Percentiles rank a stretch among this genome's conserved stretches.
Evolutionary conservation across 192 early-diverging fungal genomes (phyloP).

Genomic region (Mortierella antarctica): DNA sequence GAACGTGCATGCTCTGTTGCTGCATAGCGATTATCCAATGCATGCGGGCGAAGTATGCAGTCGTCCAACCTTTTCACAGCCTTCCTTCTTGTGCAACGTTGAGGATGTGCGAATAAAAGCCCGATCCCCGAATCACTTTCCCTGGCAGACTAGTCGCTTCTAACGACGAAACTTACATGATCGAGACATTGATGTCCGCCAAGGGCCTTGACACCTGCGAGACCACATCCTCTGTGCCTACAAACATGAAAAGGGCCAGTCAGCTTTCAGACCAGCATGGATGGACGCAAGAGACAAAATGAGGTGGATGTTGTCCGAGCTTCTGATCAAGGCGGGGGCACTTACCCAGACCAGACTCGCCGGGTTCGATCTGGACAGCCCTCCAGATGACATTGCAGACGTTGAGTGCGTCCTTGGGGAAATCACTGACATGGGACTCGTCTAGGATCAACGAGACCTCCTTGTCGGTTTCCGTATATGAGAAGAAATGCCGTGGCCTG

Average conservation of each 20-base stretch:
- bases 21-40: too few species aligned
- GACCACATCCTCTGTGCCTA: slow-evolving; percentile 41
- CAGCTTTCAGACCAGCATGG: neutral
- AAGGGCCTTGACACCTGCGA: slow-evolving; percentile 43
- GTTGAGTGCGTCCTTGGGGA: slow-evolving; percentile 27
- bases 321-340: neutral
- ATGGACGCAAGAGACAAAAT: neutral
- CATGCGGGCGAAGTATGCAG: too few species aligned
- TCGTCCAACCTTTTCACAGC: too few species aligned
- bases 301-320: neutral
- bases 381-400: slow-evolving; percentile 42
- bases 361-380: slow-evolving; percentile 50
- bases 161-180: slow-evolving; percentile 31
- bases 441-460: slow-evolving; percentile 49
- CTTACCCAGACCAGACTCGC: slow-evolving; percentile 48
- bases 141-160: neutral
- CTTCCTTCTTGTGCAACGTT: too few species aligned
- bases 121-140: too few species aligned
- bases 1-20: too few species aligned
- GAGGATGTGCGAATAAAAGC: too few species aligned
- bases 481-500: slow-evolving; percentile 51
- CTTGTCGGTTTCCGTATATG: slow-evolving; percentile 51
- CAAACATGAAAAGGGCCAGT: slow-evolving; percentile 2
- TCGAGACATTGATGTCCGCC: slow-evolving; percentile 47
- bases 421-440: slow-evolving; percentile 25